A percentile compares a stretch with the other conserved stretches of the same genome.
These are phyloP conservation scores for Boletus patriciae DNA, from an alignment of 768 basidiomycete genomes.

Conservation along the genomic window DNA sequence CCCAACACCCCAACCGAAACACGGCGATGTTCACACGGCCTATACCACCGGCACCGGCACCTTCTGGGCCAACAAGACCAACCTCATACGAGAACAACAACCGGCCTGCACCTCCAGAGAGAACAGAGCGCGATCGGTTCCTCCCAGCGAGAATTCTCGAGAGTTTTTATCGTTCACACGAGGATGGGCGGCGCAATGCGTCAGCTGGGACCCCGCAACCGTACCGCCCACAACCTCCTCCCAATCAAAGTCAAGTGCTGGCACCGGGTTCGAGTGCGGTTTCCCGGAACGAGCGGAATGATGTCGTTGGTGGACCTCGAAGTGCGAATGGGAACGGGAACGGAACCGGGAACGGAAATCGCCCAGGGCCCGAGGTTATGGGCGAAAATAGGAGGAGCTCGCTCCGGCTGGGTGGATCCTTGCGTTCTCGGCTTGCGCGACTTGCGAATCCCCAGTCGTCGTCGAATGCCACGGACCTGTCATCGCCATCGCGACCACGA, in stretches of 20 bases:
- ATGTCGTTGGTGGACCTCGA: conserved; percentile 5
- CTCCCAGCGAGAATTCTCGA: conserved; percentile 23
- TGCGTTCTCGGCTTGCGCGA: conserved; percentile 30
- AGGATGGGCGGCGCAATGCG: conserved; percentile 25
- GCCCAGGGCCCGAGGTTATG: conserved; percentile 7
- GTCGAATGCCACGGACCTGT: not conserved
- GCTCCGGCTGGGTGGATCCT: conserved; percentile 23
- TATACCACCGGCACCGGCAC: not conserved
- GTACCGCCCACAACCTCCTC: conserved; percentile 7
- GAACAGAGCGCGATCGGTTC: conserved; percentile 28
- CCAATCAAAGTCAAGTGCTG: conserved; percentile 3
- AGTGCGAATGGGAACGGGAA: not conserved
- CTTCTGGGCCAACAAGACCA: conserved; percentile 11
- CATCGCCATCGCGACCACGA: conserved; percentile 19
- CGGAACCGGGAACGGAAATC: not conserved
- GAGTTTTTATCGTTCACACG: conserved; percentile 22
- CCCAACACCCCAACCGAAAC: conserved; percentile 14
- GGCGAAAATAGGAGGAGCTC: conserved; percentile 21
- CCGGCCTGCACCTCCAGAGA: conserved; percentile 11
- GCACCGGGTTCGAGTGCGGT: not conserved
- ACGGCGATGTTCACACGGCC: conserved; percentile 9
- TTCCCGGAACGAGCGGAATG: conserved; percentile 12
- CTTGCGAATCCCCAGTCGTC: conserved; percentile 21
- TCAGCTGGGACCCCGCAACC: conserved; percentile 7
- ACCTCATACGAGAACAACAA: conserved; percentile 16